Percentiles rank a stretch among this genome's conserved stretches.
Conservation (phyloP, 2,329 filamentous ascomycete genomes). For the Fusarium ambrosium region DNA sequence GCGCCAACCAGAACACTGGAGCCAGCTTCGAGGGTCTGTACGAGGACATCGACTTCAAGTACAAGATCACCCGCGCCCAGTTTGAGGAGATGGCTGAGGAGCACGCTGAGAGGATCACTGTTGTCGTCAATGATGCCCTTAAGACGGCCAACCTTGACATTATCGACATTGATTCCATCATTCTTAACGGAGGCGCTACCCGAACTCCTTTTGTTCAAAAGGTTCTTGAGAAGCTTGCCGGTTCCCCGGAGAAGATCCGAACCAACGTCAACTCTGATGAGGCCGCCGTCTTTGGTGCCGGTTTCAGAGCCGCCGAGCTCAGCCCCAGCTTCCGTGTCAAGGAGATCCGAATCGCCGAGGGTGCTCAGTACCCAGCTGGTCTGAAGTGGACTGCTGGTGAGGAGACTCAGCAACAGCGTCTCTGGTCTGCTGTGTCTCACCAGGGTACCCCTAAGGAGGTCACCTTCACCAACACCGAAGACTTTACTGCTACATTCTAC, state of each 20-base stretch:
- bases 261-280: slow-evolving; percentile 98
- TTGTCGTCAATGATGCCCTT: slow-evolving; percentile 81
- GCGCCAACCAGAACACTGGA: slow-evolving; percentile 87
- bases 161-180: slow-evolving; percentile 86
- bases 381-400: slow-evolving; percentile 80
- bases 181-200: slow-evolving; percentile 91
- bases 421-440: slow-evolving; percentile 84
- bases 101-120: slow-evolving; percentile 76
- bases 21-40: slow-evolving; percentile 90
- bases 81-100: slow-evolving; percentile 84
- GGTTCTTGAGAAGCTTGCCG: slow-evolving; percentile 81
- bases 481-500: slow-evolving; percentile 85
- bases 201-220: slow-evolving; percentile 96
- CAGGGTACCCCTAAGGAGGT: slow-evolving; percentile 86
- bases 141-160: slow-evolving; percentile 79
- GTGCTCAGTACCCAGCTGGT: slow-evolving; percentile 78
- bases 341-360: slow-evolving; percentile 89
- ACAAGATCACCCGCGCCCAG: slow-evolving; percentile 83
- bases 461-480: slow-evolving; percentile 83
- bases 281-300: slow-evolving; percentile 94
- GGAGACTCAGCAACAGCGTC: slow-evolving; percentile 80
- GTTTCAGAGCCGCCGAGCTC: slow-evolving; percentile 91
- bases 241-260: slow-evolving; percentile 82
- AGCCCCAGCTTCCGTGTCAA: slow-evolving; percentile 98
- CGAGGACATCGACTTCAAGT: slow-evolving; percentile 93